phyloP scores from a whole-genome alignment of 352 stramenopile species.

The Globisporangium acanthophoron region DNA sequence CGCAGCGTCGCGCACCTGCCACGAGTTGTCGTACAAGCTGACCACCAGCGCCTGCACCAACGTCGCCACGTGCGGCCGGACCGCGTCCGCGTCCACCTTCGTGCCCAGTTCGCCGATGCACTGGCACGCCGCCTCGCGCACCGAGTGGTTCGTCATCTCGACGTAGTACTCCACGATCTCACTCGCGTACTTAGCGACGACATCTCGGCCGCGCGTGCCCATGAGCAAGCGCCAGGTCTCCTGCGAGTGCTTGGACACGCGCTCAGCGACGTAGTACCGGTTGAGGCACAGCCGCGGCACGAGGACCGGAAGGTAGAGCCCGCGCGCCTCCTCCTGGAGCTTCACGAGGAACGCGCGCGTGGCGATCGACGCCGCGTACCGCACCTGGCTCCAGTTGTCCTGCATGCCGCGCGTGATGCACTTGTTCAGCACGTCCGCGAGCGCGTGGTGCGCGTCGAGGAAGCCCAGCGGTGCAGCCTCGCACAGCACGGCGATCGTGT shows the following conservation, averaged over 20 bases:
- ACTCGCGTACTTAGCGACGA: slow-evolving; percentile 84
- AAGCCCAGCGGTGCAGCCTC: slow-evolving; percentile 41
- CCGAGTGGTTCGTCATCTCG: slow-evolving; percentile 94
- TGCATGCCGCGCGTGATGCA: slow-evolving; percentile 81
- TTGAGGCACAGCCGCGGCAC: slow-evolving; percentile 96
- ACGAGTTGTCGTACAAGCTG: slow-evolving; percentile 96
- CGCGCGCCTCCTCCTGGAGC: slow-evolving; percentile 47
- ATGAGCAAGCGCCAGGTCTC: slow-evolving; percentile 94
- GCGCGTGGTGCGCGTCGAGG: slow-evolving; percentile 29
- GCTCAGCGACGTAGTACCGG: slow-evolving; percentile 95
- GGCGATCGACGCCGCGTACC: slow-evolving; percentile 92
- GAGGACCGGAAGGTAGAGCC: slow-evolving; percentile 71
- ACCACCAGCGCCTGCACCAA: slow-evolving; percentile 88
- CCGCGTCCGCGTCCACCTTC: slow-evolving; percentile 74
- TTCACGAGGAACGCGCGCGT: slow-evolving; percentile 84
- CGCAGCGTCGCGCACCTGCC: slow-evolving; percentile 94
- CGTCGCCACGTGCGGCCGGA: slow-evolving; percentile 60
- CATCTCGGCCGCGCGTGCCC: slow-evolving; percentile 59
- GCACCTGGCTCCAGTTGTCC: slow-evolving; percentile 97
- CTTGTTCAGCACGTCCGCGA: slow-evolving; percentile 50
- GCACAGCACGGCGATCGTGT: slow-evolving; percentile 73
- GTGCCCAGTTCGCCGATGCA: slow-evolving; percentile 93
- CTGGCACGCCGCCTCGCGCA: slow-evolving; percentile 94
- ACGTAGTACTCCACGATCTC: slow-evolving; percentile 95
- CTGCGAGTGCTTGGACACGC: slow-evolving; percentile 95